These are phyloP conservation scores for Penicillium silybi DNA, from an alignment of 495 filamentous ascomycete genomes.

Conservation along the genomic window DNA sequence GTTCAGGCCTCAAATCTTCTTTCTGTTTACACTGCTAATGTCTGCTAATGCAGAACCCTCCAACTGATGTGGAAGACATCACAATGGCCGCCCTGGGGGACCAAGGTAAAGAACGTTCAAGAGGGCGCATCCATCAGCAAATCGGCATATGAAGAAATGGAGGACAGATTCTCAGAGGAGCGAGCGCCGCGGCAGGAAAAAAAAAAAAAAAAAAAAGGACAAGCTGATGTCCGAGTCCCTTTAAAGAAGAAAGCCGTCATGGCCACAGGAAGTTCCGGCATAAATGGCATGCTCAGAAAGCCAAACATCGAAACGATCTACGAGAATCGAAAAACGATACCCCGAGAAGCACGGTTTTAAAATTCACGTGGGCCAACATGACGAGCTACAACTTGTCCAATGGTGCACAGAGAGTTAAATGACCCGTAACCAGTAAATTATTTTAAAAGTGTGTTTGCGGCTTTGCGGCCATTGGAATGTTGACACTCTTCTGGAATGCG, in stretches of 20 bases:
- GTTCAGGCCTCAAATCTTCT: neutral
- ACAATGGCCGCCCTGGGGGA: neutral
- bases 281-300: conserved; percentile 7
- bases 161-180: neutral
- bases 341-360: conserved; percentile 4
- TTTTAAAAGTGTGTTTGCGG: neutral
- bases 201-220: neutral
- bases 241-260: conserved; percentile 10
- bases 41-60: neutral
- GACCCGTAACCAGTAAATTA: neutral
- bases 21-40: neutral
- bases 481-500: neutral
- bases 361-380: conserved; percentile 11
- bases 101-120: neutral
- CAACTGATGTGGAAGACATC: neutral
- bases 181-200: neutral
- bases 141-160: neutral
- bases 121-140: neutral
- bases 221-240: neutral
- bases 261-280: conserved; percentile 13
- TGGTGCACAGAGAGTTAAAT: neutral
- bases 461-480: neutral
- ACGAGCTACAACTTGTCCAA: conserved; percentile 8
- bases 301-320: conserved; percentile 16
- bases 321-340: conserved; percentile 13